Evolutionary conservation across 2,329 filamentous ascomycete genomes (phyloP).

Genomic region (Colletotrichum costaricense): DNA sequence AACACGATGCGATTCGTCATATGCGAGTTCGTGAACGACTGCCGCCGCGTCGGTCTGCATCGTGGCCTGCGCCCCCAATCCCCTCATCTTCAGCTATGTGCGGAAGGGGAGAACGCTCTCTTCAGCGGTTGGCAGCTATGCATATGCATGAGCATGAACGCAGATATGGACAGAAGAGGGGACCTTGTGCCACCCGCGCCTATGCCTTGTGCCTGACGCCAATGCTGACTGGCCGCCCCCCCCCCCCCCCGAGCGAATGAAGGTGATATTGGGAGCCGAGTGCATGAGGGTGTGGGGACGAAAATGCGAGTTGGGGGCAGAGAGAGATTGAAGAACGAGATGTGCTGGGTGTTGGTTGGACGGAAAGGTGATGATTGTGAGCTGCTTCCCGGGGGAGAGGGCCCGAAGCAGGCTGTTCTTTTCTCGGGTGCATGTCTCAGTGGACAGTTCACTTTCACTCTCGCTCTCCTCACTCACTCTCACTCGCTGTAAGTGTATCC

Average conservation of each 20-base stretch:
- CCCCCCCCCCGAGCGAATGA: not conserved
- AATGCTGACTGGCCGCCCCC: conserved; percentile 5
- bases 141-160: not conserved
- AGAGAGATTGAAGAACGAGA: conserved; percentile 3
- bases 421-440: conserved; percentile 22
- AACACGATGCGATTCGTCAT: not conserved
- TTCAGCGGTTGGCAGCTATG: conserved; percentile 23
- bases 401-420: conserved; percentile 7
- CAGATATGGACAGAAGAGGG: not conserved
- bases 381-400: not conserved
- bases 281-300: conserved; percentile 23
- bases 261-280: conserved; percentile 19
- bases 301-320: conserved; percentile 3
- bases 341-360: conserved; percentile 25
- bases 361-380: not conserved
- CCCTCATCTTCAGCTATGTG: not conserved
- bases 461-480: not conserved
- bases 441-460: not conserved
- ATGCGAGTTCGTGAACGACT: not conserved
- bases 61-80: not conserved
- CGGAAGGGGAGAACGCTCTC: not conserved
- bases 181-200: not conserved
- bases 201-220: conserved; percentile 14
- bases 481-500: no score
- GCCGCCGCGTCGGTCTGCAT: not conserved